Conservation (phyloP, 805 yeast species). For the Kazachstania psychrophila region DNA sequence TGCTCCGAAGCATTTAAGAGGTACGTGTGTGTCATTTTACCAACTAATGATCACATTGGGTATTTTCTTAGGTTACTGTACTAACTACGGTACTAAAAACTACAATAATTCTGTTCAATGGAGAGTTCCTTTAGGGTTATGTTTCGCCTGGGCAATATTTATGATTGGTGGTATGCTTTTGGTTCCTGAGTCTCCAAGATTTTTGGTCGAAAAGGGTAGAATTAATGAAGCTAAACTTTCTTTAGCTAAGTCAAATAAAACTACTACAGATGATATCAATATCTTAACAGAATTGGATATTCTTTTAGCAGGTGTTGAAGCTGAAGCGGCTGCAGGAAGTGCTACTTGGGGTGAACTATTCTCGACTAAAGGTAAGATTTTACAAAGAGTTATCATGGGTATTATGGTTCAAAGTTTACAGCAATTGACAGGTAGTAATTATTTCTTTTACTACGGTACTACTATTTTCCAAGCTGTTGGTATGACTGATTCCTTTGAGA, state of each 20-base stretch:
- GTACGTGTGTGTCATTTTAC: background rate
- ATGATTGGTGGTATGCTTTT: conserved; percentile 1
- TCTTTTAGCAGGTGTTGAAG: background rate
- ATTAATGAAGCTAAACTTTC: conserved; percentile 1
- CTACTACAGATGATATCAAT: background rate
- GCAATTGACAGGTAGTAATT: conserved; percentile 1
- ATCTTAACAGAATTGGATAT: background rate
- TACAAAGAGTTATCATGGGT: conserved; percentile 2
- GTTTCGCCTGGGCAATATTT: background rate
- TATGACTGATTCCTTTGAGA: background rate
- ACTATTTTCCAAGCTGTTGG: conserved; percentile 1
- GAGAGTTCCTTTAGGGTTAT: conserved; percentile 2
- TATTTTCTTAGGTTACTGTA: conserved; percentile 36
- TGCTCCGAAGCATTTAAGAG: conserved; percentile 1
- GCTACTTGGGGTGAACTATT: conserved; percentile 1
- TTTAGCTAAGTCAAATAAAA: background rate
- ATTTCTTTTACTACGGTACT: conserved; percentile 3
- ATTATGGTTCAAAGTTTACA: conserved; percentile 1
- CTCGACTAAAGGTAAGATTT: conserved; percentile 1
- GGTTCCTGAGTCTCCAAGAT: conserved; percentile 3
- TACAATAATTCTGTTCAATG: background rate
- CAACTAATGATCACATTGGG: conserved; percentile 1
- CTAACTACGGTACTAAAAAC: conserved; percentile 1
- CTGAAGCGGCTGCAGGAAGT: background rate
- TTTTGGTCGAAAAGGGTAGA: conserved; percentile 1